These are phyloP conservation scores for Ananas comosus DNA, from an alignment of 176 grass and related monocot species.

Conservation along the genomic window DNA sequence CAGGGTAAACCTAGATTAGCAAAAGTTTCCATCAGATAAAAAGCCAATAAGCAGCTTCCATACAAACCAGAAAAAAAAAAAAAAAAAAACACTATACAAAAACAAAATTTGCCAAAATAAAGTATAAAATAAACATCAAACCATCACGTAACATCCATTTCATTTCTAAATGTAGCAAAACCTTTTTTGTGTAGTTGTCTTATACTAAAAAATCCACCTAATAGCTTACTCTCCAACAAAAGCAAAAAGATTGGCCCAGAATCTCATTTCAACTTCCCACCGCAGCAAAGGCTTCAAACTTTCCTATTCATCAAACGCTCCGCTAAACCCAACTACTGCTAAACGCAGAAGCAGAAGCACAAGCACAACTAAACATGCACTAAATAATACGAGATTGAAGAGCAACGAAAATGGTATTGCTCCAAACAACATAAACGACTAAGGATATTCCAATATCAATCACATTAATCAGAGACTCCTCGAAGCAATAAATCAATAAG, in stretches of 20 bases:
- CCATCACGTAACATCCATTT: background rate
- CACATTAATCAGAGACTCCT: background rate
- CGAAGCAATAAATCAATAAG: background rate
- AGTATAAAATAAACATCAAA: background rate
- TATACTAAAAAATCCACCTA: background rate
- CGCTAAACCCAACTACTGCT: too few species aligned
- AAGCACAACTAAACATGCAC: too few species aligned
- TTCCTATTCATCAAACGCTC: too few species aligned
- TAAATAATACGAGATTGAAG: too few species aligned
- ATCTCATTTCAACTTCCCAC: too few species aligned
- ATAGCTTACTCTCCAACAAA: too few species aligned
- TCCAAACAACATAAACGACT: too few species aligned
- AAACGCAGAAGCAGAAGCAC: too few species aligned
- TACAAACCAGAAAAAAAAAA: background rate
- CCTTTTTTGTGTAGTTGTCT: background rate
- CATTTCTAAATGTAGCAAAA: background rate
- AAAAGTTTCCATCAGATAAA: background rate
- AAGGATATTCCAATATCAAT: too few species aligned
- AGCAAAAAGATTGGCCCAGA: too few species aligned
- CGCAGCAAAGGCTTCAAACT: too few species aligned
- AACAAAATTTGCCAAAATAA: background rate
- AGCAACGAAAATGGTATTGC: too few species aligned
- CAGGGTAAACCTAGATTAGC: constrained; percentile 60
- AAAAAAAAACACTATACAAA: background rate
- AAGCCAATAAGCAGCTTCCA: background rate